A percentile compares a stretch with the other conserved stretches of the same genome.
Conservation (phyloP, 768 basidiomycete genomes). For the Lactarius deliciosus region DNA sequence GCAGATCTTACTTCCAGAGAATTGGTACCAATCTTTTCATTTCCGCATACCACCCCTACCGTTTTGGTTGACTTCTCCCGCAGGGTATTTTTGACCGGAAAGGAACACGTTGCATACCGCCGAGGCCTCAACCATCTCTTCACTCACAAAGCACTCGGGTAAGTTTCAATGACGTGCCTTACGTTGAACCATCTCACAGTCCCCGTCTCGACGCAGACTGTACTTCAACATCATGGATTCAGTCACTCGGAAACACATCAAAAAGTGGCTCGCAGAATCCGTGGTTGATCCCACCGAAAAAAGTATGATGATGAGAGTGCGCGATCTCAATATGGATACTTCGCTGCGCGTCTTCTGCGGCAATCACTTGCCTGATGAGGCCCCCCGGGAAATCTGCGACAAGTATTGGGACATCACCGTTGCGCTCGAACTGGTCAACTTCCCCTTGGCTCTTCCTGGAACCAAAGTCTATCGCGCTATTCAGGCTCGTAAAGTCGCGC, state of each 20-base stretch:
- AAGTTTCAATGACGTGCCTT: constrained; percentile 31
- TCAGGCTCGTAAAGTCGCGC: constrained; percentile 83
- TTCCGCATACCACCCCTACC: background rate
- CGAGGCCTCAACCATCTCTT: constrained; percentile 88
- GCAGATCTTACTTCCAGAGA: constrained; percentile 76
- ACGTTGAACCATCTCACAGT: background rate
- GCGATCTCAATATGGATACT: constrained; percentile 95
- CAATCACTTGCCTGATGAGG: constrained; percentile 78
- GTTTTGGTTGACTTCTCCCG: constrained; percentile 1
- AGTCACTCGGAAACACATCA: constrained; percentile 75
- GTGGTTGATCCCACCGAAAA: constrained; percentile 48
- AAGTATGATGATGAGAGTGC: constrained; percentile 86
- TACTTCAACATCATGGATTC: constrained; percentile 83
- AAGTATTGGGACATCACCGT: constrained; percentile 97
- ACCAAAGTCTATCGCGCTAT: constrained; percentile 96
- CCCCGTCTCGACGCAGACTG: constrained; percentile 47
- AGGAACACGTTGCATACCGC: constrained; percentile 90
- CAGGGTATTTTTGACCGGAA: constrained; percentile 98
- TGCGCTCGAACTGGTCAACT: constrained; percentile 97
- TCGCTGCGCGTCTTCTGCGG: constrained; percentile 97
- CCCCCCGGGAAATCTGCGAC: constrained; percentile 77
- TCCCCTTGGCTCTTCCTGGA: constrained; percentile 91
- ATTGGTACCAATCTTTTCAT: constrained; percentile 57
- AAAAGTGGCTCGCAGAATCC: constrained; percentile 64
- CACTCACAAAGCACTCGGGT: constrained; percentile 92